phyloP scores from a whole-genome alignment of 768 basidiomycete species.

The Rhodotorula taiwanensis region DNA sequence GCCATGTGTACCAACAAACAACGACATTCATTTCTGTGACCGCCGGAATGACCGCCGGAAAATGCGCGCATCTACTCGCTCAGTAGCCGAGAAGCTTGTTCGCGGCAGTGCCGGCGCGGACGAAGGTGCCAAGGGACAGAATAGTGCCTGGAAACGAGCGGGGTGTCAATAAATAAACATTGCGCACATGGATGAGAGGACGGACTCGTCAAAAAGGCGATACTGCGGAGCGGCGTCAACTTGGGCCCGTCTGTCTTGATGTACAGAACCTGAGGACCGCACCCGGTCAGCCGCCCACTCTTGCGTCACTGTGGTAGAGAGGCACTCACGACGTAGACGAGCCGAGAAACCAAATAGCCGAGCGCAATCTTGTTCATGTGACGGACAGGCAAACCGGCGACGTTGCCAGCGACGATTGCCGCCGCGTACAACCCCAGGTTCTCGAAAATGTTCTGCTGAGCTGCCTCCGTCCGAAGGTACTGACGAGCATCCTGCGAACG shows the following conservation, averaged over 20 bases:
- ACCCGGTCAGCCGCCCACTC: too few relatives aligned
- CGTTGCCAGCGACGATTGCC: constrained; percentile 16
- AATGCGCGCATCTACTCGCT: too few relatives aligned
- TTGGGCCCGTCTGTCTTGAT: not conserved
- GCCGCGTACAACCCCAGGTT: constrained; percentile 9
- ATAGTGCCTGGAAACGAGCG: not conserved
- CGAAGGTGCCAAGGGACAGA: not conserved
- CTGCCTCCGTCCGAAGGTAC: constrained; percentile 13
- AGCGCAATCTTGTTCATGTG: constrained; percentile 2
- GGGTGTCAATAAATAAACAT: too few relatives aligned
- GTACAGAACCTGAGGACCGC: constrained; percentile 9
- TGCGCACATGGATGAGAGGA: too few relatives aligned
- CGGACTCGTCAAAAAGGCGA: not conserved
- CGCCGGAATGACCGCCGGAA: too few relatives aligned
- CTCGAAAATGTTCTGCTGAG: constrained; percentile 22
- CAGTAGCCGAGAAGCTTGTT: constrained; percentile 6
- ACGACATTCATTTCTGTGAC: too few relatives aligned
- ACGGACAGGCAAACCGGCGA: not conserved
- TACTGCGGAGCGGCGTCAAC: not conserved
- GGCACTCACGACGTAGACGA: not conserved
- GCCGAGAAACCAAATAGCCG: not conserved
- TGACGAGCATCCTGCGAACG: constrained; percentile 5
- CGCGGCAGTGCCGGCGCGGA: not conserved
- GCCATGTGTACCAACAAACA: too few relatives aligned
- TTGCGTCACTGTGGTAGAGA: too few relatives aligned